Conservation (phyloP, 2,329 filamentous ascomycete genomes). For the Monilinia fructicola region DNA sequence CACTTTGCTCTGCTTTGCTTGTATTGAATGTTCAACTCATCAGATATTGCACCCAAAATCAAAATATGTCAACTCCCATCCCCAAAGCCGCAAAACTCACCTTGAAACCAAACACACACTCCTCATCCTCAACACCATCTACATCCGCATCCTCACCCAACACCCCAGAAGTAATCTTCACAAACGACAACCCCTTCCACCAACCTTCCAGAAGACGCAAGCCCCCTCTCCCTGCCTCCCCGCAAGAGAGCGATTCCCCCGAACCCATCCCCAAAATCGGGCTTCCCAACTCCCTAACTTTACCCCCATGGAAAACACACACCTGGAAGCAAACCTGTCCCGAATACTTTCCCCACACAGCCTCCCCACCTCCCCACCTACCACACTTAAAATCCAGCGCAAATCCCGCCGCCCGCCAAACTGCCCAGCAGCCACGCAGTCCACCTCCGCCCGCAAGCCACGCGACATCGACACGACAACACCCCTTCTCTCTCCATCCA, state of each 20-base stretch:
- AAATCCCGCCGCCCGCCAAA: neutral
- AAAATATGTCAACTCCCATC: neutral
- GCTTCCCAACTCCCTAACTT: neutral
- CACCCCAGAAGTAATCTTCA: too few species aligned
- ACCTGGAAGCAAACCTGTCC: neutral
- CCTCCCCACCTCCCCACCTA: too few species aligned
- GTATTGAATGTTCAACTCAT: neutral
- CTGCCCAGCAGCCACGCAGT: too few species aligned
- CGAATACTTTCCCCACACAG: neutral
- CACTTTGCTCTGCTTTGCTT: neutral
- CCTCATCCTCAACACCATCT: too few species aligned
- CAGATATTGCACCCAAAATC: neutral
- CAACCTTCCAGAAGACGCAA: neutral
- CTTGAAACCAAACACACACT: too few species aligned
- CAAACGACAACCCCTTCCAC: neutral
- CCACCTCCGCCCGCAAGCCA: too few species aligned
- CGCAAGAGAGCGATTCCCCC: neutral
- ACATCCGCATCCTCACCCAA: too few species aligned
- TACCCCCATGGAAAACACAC: neutral
- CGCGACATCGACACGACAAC: neutral
- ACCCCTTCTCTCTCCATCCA: neutral
- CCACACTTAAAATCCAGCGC: neutral
- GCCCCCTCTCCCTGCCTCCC: neutral
- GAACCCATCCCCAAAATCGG: neutral
- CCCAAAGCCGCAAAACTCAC: too few species aligned